A percentile compares a stretch with the other conserved stretches of the same genome.
Conservation (phyloP, 768 basidiomycete species). For the Rhodosporidiobolus odoratus region DNA sequence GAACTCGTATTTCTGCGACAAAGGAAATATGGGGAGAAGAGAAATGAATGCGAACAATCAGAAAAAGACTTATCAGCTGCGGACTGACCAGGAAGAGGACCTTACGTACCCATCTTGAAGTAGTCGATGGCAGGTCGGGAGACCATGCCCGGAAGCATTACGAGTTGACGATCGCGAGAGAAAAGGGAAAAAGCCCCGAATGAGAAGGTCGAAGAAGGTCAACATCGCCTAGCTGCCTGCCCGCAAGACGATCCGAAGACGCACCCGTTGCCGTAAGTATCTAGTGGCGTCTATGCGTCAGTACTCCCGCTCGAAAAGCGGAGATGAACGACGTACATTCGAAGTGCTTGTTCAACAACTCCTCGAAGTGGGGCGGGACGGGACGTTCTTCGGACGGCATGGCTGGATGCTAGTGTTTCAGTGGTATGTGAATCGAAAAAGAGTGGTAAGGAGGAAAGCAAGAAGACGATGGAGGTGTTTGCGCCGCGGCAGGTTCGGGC, state of each 20-base stretch:
- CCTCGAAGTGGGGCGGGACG: conserved; percentile 25
- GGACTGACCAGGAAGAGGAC: too few species aligned
- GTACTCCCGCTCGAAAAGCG: too few species aligned
- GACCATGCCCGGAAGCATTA: too few species aligned
- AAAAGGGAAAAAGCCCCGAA: background rate
- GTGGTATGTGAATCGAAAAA: background rate
- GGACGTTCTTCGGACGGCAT: conserved; percentile 2
- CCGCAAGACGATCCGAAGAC: fast-evolving
- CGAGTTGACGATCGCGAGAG: too few species aligned
- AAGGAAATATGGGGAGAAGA: background rate
- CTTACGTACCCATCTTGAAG: background rate
- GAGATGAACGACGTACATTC: conserved; percentile 3
- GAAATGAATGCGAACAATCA: background rate
- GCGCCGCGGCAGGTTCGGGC: too few species aligned
- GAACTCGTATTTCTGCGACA: conserved; percentile 11
- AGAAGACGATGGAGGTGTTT: too few species aligned
- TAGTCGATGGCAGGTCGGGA: too few species aligned
- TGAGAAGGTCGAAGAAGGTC: background rate
- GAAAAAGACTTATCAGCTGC: too few species aligned
- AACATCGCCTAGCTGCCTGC: background rate
- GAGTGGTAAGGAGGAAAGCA: background rate
- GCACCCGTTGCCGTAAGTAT: conserved; percentile 33
- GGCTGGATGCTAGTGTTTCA: background rate
- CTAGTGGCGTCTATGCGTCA: background rate
- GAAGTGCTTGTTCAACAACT: conserved; percentile 25